Conservation (phyloP, 2,329 filamentous ascomycete species). For the Venturia carpophila region DNA sequence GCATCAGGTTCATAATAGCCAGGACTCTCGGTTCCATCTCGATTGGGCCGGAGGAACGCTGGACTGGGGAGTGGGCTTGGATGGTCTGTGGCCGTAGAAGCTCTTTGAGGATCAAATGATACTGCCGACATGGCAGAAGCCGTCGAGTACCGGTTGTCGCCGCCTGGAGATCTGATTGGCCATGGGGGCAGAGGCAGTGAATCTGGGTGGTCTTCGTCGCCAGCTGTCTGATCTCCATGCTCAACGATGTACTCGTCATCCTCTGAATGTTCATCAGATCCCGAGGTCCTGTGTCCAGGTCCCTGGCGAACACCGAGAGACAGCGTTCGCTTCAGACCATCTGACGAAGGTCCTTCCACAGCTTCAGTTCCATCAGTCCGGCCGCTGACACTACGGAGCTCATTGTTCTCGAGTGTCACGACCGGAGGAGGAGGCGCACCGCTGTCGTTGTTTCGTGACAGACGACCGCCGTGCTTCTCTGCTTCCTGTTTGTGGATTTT, state of each 20-base stretch:
- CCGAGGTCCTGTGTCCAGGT: neutral
- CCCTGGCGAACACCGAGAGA: conserved; percentile 10
- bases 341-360: conserved; percentile 1
- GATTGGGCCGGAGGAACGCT: neutral
- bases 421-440: conserved; percentile 2
- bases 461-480: neutral
- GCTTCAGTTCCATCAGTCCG: neutral
- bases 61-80: conserved; percentile 6
- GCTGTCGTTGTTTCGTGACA: neutral
- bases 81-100: neutral
- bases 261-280: neutral
- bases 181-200: neutral
- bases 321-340: neutral
- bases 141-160: neutral
- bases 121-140: conserved; percentile 13
- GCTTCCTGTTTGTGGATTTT: conserved; percentile 32
- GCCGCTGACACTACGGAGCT: neutral
- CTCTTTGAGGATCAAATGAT: conserved; percentile 11
- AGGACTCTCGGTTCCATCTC: neutral
- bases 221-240: neutral
- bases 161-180: neutral
- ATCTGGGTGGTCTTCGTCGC: neutral
- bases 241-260: conserved; percentile 10
- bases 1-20: neutral
- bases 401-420: conserved; percentile 6